Base-by-base conservation (phyloP, 1,284 basidiomycete species). In the Lignosus rhinocerotis region DNA sequence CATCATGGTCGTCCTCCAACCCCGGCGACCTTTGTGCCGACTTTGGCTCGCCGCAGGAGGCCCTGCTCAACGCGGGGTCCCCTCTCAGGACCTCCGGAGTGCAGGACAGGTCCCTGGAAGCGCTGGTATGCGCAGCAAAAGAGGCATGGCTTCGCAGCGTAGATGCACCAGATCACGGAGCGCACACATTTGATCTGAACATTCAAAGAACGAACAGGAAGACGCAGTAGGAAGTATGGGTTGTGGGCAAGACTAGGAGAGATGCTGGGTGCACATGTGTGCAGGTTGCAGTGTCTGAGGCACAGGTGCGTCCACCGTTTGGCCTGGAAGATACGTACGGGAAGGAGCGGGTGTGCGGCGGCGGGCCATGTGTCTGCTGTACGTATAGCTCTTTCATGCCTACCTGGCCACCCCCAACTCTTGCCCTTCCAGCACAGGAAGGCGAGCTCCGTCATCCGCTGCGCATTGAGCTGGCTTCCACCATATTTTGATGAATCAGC, bases 71-170 rank as follows among this genome's bases (percentile, higher is more conserved):
- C 68, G 61, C 54, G 62, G 52, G 67, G 66, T 67, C 66, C 64
- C 58, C 62, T 64, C 69, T 69, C 62, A 58, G 65, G 62, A 60
- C 59, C 55, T 67, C 64, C 65, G 66, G 53, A 53, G 54, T 44
- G 54, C 51, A 59, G 63, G 73, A 72, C 56, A 71, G 75, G 67
- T 62, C 71, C 67, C 75, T 69, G 75, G 66, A 80, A 80, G 78
- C 75, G 76, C 74, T 72, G 78, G 76, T 72, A 73, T 68, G 70
- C 77, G 76, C 78, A 76, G 73, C 72, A 72, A 79, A 78, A 79
- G 72, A 64, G 66, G 68, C 76, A 75, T 80, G 79, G 79, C 76
- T 78, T 72, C 78, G 73, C 68, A 64, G 62, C 62, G 61, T 32
- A 45, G 52, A 58, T 43, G 64, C 53, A 53, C 58, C 48, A 61